Evolutionary conservation across 768 basidiomycete species (phyloP).

Genomic region (Leccinum uliginosum): DNA sequence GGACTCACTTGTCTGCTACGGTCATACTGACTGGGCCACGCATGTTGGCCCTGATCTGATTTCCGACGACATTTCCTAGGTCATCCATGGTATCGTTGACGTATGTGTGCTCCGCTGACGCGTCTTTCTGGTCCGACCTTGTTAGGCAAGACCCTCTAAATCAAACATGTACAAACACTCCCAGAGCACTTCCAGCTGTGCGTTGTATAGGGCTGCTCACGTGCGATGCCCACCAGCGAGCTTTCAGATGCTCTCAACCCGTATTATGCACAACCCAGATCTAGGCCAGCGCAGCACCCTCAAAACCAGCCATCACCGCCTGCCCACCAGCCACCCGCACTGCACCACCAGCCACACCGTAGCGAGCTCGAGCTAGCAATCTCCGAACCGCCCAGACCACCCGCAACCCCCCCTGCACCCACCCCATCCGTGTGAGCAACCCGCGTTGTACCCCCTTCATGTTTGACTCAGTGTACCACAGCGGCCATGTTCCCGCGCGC

Average conservation of each 20-base stretch:
- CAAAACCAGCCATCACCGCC: slow-evolving; percentile 22
- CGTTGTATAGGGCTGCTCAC: background rate
- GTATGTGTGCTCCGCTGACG: slow-evolving; percentile 31
- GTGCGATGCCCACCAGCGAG: slow-evolving; percentile 61
- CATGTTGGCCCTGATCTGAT: slow-evolving; percentile 41
- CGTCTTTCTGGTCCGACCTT: slow-evolving; percentile 28
- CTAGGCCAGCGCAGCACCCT: slow-evolving; percentile 21
- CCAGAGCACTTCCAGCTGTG: background rate
- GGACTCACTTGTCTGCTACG: slow-evolving; percentile 72
- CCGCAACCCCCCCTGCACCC: slow-evolving; percentile 17
- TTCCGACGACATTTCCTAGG: slow-evolving; percentile 56
- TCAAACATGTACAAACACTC: slow-evolving; percentile 31
- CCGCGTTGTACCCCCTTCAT: background rate
- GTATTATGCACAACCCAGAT: slow-evolving; percentile 44
- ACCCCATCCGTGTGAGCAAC: slow-evolving; percentile 37
- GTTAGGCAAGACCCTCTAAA: slow-evolving; percentile 25
- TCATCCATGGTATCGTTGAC: slow-evolving; percentile 24
- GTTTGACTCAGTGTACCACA: slow-evolving; percentile 2
- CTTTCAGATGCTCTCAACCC: slow-evolving; percentile 79
- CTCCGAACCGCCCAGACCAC: slow-evolving; percentile 35
- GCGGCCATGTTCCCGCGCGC: slow-evolving; percentile 11
- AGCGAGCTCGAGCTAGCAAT: slow-evolving; percentile 66
- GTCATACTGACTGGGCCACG: slow-evolving; percentile 42
- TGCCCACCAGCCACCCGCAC: slow-evolving; percentile 28
- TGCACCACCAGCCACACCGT: slow-evolving; percentile 46